A percentile compares a stretch with the other conserved stretches of the same genome.
phyloP scores from a whole-genome alignment of 73 alveolate species.

The Paraurostyla sp. region DNA sequence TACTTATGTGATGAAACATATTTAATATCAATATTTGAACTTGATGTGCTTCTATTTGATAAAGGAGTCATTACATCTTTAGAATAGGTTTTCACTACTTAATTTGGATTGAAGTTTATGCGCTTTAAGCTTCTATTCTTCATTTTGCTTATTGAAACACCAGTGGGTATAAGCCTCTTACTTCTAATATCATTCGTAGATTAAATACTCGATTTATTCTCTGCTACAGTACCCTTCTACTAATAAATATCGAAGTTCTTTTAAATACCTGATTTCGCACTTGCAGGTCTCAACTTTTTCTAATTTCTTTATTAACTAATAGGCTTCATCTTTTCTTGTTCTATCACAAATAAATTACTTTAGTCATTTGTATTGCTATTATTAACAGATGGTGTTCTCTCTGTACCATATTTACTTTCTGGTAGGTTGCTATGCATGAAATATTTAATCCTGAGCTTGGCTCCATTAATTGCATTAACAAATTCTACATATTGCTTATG shows the following conservation, averaged over 20 bases:
- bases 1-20: neutral
- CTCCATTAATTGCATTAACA: slow-evolving; percentile 42
- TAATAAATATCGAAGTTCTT: neutral
- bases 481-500: neutral
- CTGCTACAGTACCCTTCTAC: neutral
- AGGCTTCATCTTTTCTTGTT: slow-evolving; percentile 39
- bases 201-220: neutral
- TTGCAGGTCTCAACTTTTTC: slow-evolving; percentile 13
- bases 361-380: neutral
- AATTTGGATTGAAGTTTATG: neutral
- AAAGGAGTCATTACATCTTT: neutral
- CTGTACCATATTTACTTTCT: neutral
- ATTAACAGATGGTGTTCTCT: neutral
- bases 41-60: neutral
- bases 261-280: neutral
- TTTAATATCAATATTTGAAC: neutral
- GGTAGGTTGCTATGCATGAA: slow-evolving; percentile 22
- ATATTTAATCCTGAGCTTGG: slow-evolving; percentile 27
- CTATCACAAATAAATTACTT: neutral
- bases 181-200: neutral
- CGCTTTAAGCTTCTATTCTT: neutral
- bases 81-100: neutral
- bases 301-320: neutral
- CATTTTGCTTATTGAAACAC: neutral
- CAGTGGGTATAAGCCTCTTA: neutral